Conservation (phyloP, 164 flowering plant genomes). For the Dillenia suffruticosa region DNA sequence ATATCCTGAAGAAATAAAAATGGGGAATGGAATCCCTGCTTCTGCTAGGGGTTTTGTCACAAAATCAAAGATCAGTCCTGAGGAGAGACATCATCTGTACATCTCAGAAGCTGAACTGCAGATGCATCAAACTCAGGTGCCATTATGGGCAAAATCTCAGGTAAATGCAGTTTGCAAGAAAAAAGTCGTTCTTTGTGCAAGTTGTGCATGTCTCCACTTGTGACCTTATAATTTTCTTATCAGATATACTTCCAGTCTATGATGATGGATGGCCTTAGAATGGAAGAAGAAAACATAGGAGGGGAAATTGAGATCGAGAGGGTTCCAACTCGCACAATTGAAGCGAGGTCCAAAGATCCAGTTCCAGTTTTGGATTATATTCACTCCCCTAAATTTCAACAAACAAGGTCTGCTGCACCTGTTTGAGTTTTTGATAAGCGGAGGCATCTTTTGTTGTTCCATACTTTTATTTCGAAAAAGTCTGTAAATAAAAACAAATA, state of each 20-base stretch:
- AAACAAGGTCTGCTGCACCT: conserved; percentile 41
- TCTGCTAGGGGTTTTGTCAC: conserved; percentile 10
- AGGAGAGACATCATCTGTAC: conserved; percentile 52
- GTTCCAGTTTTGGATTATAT: conserved; percentile 59
- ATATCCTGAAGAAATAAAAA: conserved; percentile 33
- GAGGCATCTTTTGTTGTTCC: not conserved
- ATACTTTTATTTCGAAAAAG: conserved; percentile 1
- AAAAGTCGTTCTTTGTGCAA: not conserved
- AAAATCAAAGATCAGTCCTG: conserved; percentile 30
- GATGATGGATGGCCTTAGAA: conserved; percentile 23
- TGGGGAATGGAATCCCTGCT: conserved; percentile 16
- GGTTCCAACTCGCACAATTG: conserved; percentile 46
- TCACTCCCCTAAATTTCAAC: conserved; percentile 37
- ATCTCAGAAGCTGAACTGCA: conserved; percentile 77
- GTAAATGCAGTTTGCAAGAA: conserved; percentile 24
- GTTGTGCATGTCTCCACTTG: not conserved
- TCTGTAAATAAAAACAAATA: conserved; percentile 44
- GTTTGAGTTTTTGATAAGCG: not conserved
- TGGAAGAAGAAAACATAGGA: conserved; percentile 21
- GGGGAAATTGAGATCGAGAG: conserved; percentile 72
- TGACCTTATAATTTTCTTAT: conserved; percentile 13
- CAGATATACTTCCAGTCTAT: conserved; percentile 66
- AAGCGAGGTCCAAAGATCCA: conserved; percentile 57
- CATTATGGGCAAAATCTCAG: conserved; percentile 68
- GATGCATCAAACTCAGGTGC: conserved; percentile 50